Percentiles rank a stretch among this genome's conserved stretches.
These are phyloP conservation scores for Lagerstroemia speciosa DNA, from an alignment of 345 rosid genomes.

Conservation along the genomic window DNA sequence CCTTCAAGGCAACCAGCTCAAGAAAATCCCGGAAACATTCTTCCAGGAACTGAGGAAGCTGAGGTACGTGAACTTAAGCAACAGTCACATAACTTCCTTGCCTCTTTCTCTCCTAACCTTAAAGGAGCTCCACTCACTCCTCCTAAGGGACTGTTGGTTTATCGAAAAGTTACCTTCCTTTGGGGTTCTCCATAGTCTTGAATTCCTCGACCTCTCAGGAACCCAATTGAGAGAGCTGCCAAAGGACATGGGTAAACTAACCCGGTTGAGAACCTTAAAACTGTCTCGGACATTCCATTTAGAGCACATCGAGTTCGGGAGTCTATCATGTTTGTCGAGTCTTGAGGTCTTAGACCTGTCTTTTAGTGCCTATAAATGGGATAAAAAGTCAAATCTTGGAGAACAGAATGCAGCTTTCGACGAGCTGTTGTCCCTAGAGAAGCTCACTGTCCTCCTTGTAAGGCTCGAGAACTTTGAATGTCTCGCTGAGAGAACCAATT, in stretches of 20 bases:
- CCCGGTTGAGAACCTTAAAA: conserved; percentile 14
- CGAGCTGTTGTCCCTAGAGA: conserved; percentile 19
- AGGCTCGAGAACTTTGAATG: conserved; percentile 16
- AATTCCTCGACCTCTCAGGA: conserved; percentile 26
- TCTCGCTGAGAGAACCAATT: neutral
- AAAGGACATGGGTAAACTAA: conserved; percentile 10
- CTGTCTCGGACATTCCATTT: conserved; percentile 19
- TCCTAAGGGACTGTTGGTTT: conserved; percentile 17
- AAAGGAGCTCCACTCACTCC: conserved; percentile 15
- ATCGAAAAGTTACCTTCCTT: conserved; percentile 18
- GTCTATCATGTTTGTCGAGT: conserved; percentile 17
- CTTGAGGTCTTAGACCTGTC: conserved; percentile 28
- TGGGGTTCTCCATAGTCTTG: conserved; percentile 20
- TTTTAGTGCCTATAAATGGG: conserved; percentile 28
- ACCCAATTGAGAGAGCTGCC: conserved; percentile 22
- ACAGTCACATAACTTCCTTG: conserved; percentile 14
- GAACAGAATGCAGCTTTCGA: conserved; percentile 17
- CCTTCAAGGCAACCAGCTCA: conserved; percentile 26
- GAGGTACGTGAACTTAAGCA: conserved; percentile 24
- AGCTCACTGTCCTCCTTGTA: conserved; percentile 21
- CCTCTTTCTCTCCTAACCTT: conserved; percentile 17
- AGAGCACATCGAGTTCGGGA: conserved; percentile 19
- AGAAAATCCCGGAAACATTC: conserved; percentile 19
- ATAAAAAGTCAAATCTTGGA: conserved; percentile 1
- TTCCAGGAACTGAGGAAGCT: conserved; percentile 16